phyloP scores from a whole-genome alignment of 2,329 filamentous ascomycete genomes.

The Venturia asperata region DNA sequence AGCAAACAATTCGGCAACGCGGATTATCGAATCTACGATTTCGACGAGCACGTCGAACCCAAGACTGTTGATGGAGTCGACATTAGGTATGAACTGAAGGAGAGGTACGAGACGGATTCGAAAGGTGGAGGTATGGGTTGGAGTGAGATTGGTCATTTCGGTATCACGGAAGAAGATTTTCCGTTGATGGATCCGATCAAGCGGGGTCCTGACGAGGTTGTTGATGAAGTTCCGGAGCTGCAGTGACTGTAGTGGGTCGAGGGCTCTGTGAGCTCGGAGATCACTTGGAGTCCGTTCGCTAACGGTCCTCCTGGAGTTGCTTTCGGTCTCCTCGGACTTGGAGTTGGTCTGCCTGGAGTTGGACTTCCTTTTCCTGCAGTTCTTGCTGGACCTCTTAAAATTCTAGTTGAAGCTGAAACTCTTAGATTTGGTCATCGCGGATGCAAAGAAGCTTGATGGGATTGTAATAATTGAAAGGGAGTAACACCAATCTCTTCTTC shows the following conservation, averaged over 20 bases:
- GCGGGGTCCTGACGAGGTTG: neutral
- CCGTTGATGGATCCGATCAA: slow-evolving; percentile 1
- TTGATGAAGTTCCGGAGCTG: neutral
- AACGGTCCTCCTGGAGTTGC: no score
- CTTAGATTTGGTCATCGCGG: no score
- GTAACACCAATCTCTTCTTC: no score
- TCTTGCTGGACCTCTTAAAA: no score
- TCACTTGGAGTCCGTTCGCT: no score
- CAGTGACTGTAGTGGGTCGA: neutral
- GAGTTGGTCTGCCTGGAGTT: no score
- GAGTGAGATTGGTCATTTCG: slow-evolving; percentile 35
- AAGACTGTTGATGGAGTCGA: slow-evolving; percentile 2
- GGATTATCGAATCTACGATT: slow-evolving; percentile 58
- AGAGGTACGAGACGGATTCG: slow-evolving; percentile 39
- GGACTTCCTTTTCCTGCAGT: no score
- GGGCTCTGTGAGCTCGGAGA: neutral
- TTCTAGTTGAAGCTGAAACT: no score
- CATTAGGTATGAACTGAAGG: slow-evolving; percentile 22
- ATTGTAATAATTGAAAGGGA: no score
- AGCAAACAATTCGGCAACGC: slow-evolving; percentile 49
- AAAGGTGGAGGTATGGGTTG: slow-evolving; percentile 44
- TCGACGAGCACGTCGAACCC: slow-evolving; percentile 32
- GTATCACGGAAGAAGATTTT: slow-evolving; percentile 24
- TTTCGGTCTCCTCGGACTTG: no score
- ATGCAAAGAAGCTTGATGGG: no score